Conservation (phyloP, 176 grass and related monocot species). For the Triticum urartu region DNA sequence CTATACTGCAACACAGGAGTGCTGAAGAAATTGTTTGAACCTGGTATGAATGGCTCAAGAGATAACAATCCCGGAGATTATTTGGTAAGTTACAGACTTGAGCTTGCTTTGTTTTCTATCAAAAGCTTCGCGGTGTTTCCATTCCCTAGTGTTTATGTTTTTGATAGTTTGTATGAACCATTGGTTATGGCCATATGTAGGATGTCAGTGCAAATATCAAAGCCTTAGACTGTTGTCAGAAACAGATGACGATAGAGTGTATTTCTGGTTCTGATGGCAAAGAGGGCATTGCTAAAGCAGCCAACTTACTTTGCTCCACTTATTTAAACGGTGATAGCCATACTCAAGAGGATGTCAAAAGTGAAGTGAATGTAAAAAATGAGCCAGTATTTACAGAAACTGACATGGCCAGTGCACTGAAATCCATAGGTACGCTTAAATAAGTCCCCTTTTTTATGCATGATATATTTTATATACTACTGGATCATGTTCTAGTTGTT, state of each 20-base stretch:
- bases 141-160: constrained; percentile 1
- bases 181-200: constrained; percentile 49
- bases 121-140: neutral
- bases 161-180: constrained; percentile 21
- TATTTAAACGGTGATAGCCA: constrained; percentile 40
- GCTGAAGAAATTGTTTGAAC: constrained; percentile 67
- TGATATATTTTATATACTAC: constrained; percentile 14
- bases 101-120: constrained; percentile 11
- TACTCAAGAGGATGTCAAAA: constrained; percentile 25
- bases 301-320: constrained; percentile 66
- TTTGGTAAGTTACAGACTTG: constrained; percentile 41
- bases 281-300: constrained; percentile 83
- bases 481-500: constrained; percentile 6
- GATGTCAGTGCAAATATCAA: constrained; percentile 44
- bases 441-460: neutral
- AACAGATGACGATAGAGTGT: constrained; percentile 59
- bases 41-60: constrained; percentile 37
- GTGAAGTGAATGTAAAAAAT: constrained; percentile 10
- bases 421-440: constrained; percentile 60
- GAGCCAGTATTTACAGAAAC: constrained; percentile 56
- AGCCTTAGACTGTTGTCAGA: constrained; percentile 28
- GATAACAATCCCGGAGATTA: constrained; percentile 33
- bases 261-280: constrained; percentile 86
- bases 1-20: constrained; percentile 49
- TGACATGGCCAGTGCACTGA: constrained; percentile 64